Conservation (phyloP, 2,329 filamentous ascomycete genomes). For the Sporothrix brunneoviolacea region DNA sequence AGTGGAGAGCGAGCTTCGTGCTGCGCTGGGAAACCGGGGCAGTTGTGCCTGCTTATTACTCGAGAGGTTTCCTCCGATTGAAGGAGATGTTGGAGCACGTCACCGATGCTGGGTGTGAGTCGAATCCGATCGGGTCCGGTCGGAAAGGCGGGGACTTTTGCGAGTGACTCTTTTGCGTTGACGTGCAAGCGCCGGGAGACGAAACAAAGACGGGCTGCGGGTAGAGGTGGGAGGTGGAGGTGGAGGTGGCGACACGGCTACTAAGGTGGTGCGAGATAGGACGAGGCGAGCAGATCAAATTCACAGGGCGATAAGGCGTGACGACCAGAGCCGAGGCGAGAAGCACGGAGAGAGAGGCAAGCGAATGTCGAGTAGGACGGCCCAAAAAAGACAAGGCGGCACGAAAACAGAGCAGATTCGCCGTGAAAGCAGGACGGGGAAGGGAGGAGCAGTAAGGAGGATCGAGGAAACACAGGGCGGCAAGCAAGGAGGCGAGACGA, state of each 20-base stretch:
- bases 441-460: neutral
- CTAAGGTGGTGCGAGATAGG: constrained; percentile 4
- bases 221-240: neutral
- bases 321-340: neutral
- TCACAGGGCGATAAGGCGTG: neutral
- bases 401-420: too few relatives aligned
- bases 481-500: neutral
- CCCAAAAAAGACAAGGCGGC: neutral
- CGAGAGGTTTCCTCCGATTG: constrained; percentile 10
- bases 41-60: too few relatives aligned
- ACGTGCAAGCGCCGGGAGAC: neutral
- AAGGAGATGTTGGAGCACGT: neutral
- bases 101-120: neutral
- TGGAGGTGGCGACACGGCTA: constrained; percentile 4
- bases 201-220: constrained; percentile 3
- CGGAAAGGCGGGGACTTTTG: neutral
- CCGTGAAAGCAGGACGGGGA: neutral
- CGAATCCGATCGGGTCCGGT: neutral
- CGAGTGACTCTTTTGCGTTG: neutral
- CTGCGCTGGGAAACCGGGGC: neutral
- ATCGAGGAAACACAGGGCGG: neutral
- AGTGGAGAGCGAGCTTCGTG: neutral
- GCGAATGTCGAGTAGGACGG: neutral
- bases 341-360: neutral
- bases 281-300: neutral